Percentiles rank a stretch among this genome's conserved stretches.
Evolutionary conservation across 2,329 filamentous ascomycete genomes (phyloP).

Genomic region (Diaporthe velutina): DNA sequence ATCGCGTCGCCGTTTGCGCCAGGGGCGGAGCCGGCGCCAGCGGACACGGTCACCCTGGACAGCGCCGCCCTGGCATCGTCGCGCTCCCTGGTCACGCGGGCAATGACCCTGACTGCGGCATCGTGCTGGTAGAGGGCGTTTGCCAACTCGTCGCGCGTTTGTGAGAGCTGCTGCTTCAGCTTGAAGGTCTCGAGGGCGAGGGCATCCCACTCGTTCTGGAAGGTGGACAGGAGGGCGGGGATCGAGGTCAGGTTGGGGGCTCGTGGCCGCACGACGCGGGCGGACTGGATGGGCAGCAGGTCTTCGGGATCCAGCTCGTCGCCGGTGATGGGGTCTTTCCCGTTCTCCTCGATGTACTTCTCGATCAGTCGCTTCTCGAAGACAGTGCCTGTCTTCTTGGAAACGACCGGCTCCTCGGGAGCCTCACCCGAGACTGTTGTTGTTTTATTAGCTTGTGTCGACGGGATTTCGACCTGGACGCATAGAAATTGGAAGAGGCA

Average conservation of each 20-base stretch:
- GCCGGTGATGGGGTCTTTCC: conserved; percentile 90
- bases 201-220: conserved; percentile 99
- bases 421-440: conserved; percentile 94
- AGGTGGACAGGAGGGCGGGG: conserved; percentile 90
- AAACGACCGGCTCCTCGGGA: conserved; percentile 94
- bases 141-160: conserved; percentile 93
- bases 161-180: conserved; percentile 87
- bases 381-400: conserved; percentile 91
- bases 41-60: conserved; percentile 82
- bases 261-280: conserved; percentile 86
- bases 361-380: conserved; percentile 97
- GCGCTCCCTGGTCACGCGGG: conserved; percentile 87
- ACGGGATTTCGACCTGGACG: not conserved
- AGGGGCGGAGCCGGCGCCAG: conserved; percentile 55
- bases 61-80: conserved; percentile 93
- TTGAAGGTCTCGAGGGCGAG: conserved; percentile 93
- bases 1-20: conserved; percentile 82
- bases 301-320: conserved; percentile 88
- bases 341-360: conserved; percentile 92
- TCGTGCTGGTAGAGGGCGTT: conserved; percentile 97
- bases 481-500: not conserved
- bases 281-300: conserved; percentile 87
- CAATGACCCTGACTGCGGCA: conserved; percentile 95
- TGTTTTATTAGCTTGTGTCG: conserved; percentile 6
- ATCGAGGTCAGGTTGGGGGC: conserved; percentile 96